Percentiles rank a stretch among this genome's conserved stretches.
Conservation (phyloP, 345 rosid genomes). For the Arabis hirsuta region DNA sequence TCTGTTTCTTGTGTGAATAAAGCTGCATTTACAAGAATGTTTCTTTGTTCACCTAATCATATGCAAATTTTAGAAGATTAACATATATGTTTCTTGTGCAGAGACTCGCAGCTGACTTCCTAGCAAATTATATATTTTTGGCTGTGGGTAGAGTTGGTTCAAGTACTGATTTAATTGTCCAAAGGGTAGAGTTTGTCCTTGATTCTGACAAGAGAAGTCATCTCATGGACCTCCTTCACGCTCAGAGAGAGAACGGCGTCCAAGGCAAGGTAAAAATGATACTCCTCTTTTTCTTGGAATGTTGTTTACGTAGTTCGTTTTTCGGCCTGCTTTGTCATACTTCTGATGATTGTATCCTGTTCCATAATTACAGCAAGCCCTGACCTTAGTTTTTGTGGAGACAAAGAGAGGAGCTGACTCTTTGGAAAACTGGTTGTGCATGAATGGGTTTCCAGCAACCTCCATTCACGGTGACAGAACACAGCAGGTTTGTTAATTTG, state of each 20-base stretch:
- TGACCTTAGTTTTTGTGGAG: conserved; percentile 98
- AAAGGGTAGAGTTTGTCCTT: conserved; percentile 93
- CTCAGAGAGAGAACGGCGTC: conserved; percentile 79
- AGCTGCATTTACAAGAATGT: not conserved
- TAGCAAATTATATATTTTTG: conserved; percentile 76
- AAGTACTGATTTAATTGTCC: conserved; percentile 96
- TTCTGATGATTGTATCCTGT: conserved; percentile 29
- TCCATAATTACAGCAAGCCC: conserved; percentile 72
- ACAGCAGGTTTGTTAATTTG: conserved; percentile 63
- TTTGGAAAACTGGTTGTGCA: conserved; percentile 84
- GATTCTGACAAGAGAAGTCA: conserved; percentile 98
- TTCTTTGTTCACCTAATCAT: conserved; percentile 9
- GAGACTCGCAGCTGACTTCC: conserved; percentile 97
- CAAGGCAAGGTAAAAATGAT: conserved; percentile 70
- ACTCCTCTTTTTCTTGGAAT: conserved; percentile 11
- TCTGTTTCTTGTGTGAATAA: not conserved
- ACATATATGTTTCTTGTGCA: conserved; percentile 50
- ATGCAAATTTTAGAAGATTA: conserved; percentile 11
- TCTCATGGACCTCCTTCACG: conserved; percentile 99
- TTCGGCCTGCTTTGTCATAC: not conserved
- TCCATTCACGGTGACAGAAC: conserved; percentile 95
- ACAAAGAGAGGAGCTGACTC: conserved; percentile 97
- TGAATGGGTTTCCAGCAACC: conserved; percentile 92
- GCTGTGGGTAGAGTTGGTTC: conserved; percentile 99
- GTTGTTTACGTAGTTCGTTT: not conserved